phyloP scores from a whole-genome alignment of 768 basidiomycete species.

The Termitomyces sp. region DNA sequence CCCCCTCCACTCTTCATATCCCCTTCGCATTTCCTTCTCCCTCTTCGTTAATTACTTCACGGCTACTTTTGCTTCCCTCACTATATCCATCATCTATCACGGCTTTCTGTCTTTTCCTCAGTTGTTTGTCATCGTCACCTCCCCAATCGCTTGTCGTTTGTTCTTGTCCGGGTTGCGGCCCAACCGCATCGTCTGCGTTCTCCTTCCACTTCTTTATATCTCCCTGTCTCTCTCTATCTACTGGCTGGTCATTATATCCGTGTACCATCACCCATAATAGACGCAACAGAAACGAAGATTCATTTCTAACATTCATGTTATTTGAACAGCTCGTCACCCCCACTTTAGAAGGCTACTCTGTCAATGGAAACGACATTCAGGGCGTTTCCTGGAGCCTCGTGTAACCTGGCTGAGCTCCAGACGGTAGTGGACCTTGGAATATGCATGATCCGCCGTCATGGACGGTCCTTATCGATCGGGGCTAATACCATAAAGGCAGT shows the following conservation, averaged over 20 bases:
- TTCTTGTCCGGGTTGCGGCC: slow-evolving; percentile 6
- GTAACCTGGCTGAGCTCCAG: background rate
- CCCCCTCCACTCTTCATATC: slow-evolving; percentile 1
- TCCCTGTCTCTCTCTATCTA: slow-evolving; percentile 16
- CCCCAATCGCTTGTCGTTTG: slow-evolving; percentile 7
- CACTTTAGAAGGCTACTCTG: background rate
- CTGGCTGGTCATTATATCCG: slow-evolving; percentile 17
- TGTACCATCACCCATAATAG: slow-evolving; percentile 18
- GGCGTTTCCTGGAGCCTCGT: background rate
- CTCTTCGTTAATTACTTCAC: slow-evolving; percentile 6
- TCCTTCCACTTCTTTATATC: slow-evolving; percentile 1
- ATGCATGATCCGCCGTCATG: background rate
- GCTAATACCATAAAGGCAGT: background rate
- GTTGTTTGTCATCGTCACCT: slow-evolving; percentile 6
- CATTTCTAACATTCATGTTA: background rate
- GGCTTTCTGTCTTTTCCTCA: background rate
- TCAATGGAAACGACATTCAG: background rate
- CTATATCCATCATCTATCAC: slow-evolving; percentile 8
- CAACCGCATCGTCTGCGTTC: background rate
- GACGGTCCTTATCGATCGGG: background rate
- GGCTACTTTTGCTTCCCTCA: background rate
- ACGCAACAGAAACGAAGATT: slow-evolving; percentile 15
- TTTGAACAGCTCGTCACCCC: background rate
- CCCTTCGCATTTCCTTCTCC: slow-evolving; percentile 2
- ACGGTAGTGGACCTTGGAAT: background rate